Evolutionary conservation across 2,329 filamentous ascomycete species (phyloP).

Genomic region (Metarhizium brunneum): DNA sequence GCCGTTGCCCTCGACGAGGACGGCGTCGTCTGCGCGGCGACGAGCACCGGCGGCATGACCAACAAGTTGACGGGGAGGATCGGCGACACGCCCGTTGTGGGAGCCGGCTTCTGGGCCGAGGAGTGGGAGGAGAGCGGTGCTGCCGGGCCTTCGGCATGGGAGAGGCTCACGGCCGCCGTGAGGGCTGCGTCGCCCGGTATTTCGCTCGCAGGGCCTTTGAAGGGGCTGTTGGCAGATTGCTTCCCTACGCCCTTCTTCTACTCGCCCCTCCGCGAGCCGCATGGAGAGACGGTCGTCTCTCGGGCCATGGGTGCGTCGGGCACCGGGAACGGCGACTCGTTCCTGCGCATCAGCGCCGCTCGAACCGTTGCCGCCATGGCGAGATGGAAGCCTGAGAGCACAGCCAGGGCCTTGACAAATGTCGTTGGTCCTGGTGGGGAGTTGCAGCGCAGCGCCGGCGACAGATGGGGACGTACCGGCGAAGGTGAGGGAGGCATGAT

Average conservation of each 20-base stretch:
- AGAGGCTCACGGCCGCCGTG: not conserved
- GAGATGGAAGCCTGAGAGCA: conserved; percentile 45
- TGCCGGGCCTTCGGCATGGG: conserved; percentile 6
- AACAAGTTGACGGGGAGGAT: conserved; percentile 82
- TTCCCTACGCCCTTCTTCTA: conserved; percentile 40
- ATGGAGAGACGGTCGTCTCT: conserved; percentile 6
- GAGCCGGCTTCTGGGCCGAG: conserved; percentile 86
- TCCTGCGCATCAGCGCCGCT: conserved; percentile 62
- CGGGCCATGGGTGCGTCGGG: conserved; percentile 57
- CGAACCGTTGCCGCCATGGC: conserved; percentile 66
- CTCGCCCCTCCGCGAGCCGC: conserved; percentile 15
- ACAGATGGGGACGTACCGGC: conserved; percentile 62
- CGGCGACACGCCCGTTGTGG: conserved; percentile 76
- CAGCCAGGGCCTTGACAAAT: conserved; percentile 49
- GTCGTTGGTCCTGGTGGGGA: conserved; percentile 65
- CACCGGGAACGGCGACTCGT: conserved; percentile 84
- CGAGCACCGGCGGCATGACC: conserved; percentile 68
- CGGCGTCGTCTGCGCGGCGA: conserved; percentile 62
- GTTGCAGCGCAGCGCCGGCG: conserved; percentile 63
- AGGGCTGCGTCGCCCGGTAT: conserved; percentile 5
- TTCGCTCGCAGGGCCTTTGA: conserved; percentile 28
- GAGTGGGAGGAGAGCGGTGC: conserved; percentile 52
- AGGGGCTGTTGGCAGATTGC: conserved; percentile 48
- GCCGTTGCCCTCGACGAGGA: conserved; percentile 72
- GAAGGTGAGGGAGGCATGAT: conserved; percentile 84